Percentiles rank a stretch among this genome's conserved stretches.
These are phyloP conservation scores for Medicago lupulina DNA, from an alignment of 306 rosid genomes.

Conservation along the genomic window DNA sequence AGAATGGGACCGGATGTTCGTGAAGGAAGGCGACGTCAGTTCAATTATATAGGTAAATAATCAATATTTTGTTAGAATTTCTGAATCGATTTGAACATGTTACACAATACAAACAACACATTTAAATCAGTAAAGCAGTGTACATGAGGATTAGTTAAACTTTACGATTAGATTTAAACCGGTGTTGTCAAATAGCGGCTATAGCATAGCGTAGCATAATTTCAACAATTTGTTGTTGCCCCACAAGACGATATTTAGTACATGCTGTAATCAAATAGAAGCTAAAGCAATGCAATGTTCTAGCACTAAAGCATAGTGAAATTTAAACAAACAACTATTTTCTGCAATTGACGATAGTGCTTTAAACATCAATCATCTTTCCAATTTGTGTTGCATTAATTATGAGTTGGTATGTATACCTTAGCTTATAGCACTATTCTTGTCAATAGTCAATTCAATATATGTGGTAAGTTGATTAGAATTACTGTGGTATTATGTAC, in stretches of 20 bases:
- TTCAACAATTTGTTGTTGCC: background rate
- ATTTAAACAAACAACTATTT: background rate
- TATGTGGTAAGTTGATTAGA: conserved; percentile 31
- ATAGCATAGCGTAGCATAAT: background rate
- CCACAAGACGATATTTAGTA: background rate
- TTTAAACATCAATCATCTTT: background rate
- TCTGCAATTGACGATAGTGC: background rate
- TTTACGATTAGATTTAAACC: background rate
- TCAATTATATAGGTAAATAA: conserved; percentile 79
- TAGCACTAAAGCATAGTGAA: background rate
- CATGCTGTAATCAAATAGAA: too few species aligned
- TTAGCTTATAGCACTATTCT: background rate
- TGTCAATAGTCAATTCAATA: conserved; percentile 13
- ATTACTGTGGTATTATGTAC: conserved; percentile 8
- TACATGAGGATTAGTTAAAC: conserved; percentile 17
- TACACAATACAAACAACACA: too few species aligned
- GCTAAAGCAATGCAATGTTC: too few species aligned
- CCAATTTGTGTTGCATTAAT: conserved; percentile 12
- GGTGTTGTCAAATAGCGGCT: background rate
- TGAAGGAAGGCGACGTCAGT: conserved; percentile 93
- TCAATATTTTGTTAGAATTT: too few species aligned
- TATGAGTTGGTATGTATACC: background rate
- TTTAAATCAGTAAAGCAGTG: background rate
- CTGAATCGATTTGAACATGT: too few species aligned
- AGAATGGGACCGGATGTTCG: conserved; percentile 83